Base-by-base conservation (phyloP, 1,284 basidiomycete species). In the Flammula alnicola region DNA sequence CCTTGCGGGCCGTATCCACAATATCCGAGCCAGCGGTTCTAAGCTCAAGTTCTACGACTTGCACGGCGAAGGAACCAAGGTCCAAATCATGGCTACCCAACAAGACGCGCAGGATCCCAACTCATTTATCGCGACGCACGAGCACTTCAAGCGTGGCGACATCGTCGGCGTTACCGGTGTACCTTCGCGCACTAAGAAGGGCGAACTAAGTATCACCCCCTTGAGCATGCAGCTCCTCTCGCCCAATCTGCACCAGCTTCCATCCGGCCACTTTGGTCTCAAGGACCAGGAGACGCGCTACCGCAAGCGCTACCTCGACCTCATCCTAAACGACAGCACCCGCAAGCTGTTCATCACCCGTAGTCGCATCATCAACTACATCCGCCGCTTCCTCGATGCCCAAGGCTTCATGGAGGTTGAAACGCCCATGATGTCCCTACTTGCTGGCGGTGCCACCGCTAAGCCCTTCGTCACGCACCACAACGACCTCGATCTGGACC, bases 391-490 rank as follows among this genome's bases (percentile, higher is more conserved):
- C 83, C 75, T 99, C 53, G 95, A 98, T 70, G 77, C 80, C 62
- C 84, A 92, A 36, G 96, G 95, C 33, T 99, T 99, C 81, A 84
- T 99, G 71, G 97, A 99, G 75, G 95, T 99, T 54, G 96, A 99
- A 74, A 99, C 96, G 5, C 96, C 97, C 7, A 98, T 99, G 82
- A 99, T 94, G 76, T 95, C 91, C 69, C 86, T 98, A 80, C 86
- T 94, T 58, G 97, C 97, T 5, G 96, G 96, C 47, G 96, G 96
- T 52, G 96, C 96, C 25, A 98, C 95, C 4, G 96, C 96, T 62
- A 99, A 98, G 80, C 96, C 96, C 2, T 99, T 99, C 76, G 69
- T 99, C 68, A 99, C 96, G 0, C 95, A 98, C 71, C 96, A 99
- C 77, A 99, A 99, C 74, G 96, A 98, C 69, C 88, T 99, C 59